Evolutionary conservation across 495 filamentous ascomycete species (phyloP), one percentile per base, ranked within the genome.

Genomic region (Acidiella bohemica): DNA sequence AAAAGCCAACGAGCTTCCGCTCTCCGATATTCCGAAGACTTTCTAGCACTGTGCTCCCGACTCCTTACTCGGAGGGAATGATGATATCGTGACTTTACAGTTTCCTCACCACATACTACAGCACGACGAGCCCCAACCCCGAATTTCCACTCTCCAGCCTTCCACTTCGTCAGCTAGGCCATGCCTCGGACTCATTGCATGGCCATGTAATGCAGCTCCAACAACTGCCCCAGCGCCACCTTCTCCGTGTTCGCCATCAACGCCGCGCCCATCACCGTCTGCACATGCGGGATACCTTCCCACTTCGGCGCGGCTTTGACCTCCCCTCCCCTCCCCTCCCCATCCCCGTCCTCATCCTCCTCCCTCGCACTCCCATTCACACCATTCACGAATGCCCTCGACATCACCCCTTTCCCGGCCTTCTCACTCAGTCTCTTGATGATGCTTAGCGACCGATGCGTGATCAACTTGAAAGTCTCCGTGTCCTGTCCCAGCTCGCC

Each of bases 391-490:
- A 25, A 24, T 7, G 24, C 24, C 2, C 19, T 2, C 5, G 9
- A 7, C 18, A 39, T 22, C 2, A 50, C 43, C 0, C 33, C 49
- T 21, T 47, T 55, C 18, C 50, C 52, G 9, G 42, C 24, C 32
- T 66, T 79, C 30, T 66, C 68, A 29, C 65, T 71, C 2, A 78
- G 68, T 14, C 67, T 66, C 25, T 65, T 70, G 22, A 75, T 67
- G 51, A 74, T 72, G 20, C 50, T 69, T 22, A 73, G 67, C 35
- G 65, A 73, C 4, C 68, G 54, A 40, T 63, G 58, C 4, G 57
- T 55, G 32, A 61, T 55, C 26, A 59, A 47, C 14, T 50, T 51
- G 40, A 53, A 59, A n/a, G 47, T 54, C 32, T 53, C 38, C 13
- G 39, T 42, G 17, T 55, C 49, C 9, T 23, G 39, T 7, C 45